Evolutionary conservation across 2,329 filamentous ascomycete species (phyloP).

Genomic region (Pseudodiploospora longispora): DNA sequence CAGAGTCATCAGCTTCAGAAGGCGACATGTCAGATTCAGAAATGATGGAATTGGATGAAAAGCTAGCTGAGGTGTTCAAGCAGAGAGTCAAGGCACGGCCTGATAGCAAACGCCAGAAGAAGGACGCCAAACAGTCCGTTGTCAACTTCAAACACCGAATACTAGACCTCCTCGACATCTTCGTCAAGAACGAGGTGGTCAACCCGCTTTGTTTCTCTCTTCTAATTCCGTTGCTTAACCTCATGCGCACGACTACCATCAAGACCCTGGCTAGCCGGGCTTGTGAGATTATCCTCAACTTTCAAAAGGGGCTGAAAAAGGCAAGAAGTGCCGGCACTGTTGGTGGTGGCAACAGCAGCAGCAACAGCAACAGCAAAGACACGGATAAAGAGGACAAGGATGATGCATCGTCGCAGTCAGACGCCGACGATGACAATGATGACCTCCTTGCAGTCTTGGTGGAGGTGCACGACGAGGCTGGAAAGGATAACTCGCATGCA

Average conservation of each 20-base stretch:
- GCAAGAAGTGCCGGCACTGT: slow-evolving; percentile 20
- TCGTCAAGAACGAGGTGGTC: slow-evolving; percentile 68
- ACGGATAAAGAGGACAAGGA: slow-evolving; percentile 19
- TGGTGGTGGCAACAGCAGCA: slow-evolving; percentile 18
- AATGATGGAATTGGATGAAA: slow-evolving; percentile 82
- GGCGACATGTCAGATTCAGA: slow-evolving; percentile 92
- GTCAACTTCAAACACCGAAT: slow-evolving; percentile 93
- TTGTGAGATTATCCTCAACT: slow-evolving; percentile 61
- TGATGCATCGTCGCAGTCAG: slow-evolving; percentile 30
- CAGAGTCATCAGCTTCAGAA: slow-evolving; percentile 52
- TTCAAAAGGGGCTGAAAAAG: slow-evolving; percentile 60
- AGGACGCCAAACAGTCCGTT: slow-evolving; percentile 80
- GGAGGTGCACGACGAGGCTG: slow-evolving; percentile 60
- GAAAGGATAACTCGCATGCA: slow-evolving; percentile 55
- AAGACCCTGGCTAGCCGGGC: slow-evolving; percentile 70
- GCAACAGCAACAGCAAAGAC: neutral
- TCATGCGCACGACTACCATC: slow-evolving; percentile 67
- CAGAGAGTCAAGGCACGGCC: slow-evolving; percentile 56
- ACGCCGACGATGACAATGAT: slow-evolving; percentile 21
- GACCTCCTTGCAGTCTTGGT: slow-evolving; percentile 51
- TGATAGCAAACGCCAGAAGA: slow-evolving; percentile 74
- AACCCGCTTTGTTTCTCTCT: slow-evolving; percentile 60
- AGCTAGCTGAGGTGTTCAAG: slow-evolving; percentile 78
- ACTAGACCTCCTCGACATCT: slow-evolving; percentile 79
- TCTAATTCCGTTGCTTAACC: slow-evolving; percentile 66